A percentile compares a stretch with the other conserved stretches of the same genome.
These are phyloP conservation scores for Leccinum sublutescens DNA, from an alignment of 768 basidiomycete genomes.

Conservation along the genomic window DNA sequence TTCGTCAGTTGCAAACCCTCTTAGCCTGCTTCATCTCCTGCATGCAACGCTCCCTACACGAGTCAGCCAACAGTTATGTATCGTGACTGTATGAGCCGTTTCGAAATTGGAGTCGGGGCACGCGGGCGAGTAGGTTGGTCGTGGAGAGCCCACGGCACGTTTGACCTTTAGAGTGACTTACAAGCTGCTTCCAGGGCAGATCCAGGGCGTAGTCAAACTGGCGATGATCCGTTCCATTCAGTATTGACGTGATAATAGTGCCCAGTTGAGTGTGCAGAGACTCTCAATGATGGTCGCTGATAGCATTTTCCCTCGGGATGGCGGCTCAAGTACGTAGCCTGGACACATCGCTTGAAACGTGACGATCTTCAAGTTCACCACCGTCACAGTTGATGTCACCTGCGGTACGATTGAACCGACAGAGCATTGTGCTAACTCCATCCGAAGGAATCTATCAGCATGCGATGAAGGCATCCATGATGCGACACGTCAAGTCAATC, in stretches of 20 bases:
- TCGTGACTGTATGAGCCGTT: neutral
- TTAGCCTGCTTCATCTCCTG: neutral
- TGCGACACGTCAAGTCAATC: neutral
- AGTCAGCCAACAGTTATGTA: neutral
- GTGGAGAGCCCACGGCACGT: too few species aligned
- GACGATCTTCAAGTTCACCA: neutral
- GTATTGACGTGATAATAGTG: neutral
- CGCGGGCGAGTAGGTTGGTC: too few species aligned
- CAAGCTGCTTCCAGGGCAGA: too few species aligned
- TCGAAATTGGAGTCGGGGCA: too few species aligned
- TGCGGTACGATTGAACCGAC: neutral
- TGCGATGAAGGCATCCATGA: neutral
- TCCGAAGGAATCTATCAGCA: too few species aligned
- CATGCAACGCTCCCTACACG: neutral
- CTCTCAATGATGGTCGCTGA: neutral
- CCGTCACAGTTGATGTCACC: neutral
- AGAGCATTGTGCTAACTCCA: neutral
- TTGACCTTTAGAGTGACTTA: too few species aligned
- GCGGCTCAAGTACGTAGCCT: neutral
- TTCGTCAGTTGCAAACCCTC: too few species aligned
- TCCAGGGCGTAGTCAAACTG: too few species aligned
- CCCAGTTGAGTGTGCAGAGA: neutral
- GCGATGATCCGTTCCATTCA: neutral
- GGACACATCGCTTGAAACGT: neutral
- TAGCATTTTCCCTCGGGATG: neutral